These are phyloP conservation scores for Brassica juncea DNA, from an alignment of 345 rosid species.

Conservation along the genomic window DNA sequence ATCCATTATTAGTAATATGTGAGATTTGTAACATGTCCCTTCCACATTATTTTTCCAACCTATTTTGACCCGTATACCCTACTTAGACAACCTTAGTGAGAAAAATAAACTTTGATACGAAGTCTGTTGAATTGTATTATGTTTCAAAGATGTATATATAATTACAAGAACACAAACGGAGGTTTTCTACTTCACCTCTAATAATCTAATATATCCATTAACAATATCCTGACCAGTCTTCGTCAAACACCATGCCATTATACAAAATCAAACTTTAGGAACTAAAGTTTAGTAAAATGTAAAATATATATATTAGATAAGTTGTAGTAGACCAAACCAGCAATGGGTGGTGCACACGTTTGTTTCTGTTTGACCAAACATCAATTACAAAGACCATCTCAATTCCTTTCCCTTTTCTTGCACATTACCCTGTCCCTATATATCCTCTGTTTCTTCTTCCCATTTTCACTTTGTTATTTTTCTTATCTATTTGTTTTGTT, in stretches of 20 bases:
- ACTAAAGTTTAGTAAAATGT: not conserved
- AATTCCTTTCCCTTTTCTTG: constrained; percentile 8
- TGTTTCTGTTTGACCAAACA: constrained; percentile 24
- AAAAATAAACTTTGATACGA: not conserved
- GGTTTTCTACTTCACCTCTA: not conserved
- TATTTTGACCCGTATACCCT: not conserved
- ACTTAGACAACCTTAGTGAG: not conserved
- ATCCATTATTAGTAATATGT: not conserved
- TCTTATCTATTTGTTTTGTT: not conserved
- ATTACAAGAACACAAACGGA: not conserved
- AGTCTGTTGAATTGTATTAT: not conserved
- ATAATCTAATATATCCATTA: not conserved
- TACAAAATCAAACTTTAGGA: not conserved
- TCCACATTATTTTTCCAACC: not conserved
- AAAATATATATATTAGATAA: not conserved
- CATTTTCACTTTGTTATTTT: constrained; percentile 6
- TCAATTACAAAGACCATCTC: constrained; percentile 15
- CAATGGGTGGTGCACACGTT: constrained; percentile 32
- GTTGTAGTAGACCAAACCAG: constrained; percentile 19
- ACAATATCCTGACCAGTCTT: not conserved
- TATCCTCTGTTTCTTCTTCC: constrained; percentile 26
- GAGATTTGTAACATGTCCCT: not conserved
- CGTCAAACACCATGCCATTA: not conserved
- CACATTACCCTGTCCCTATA: not conserved
- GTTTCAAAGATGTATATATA: not conserved